Conservation (phyloP, 2,329 filamentous ascomycete genomes). For the Teratosphaeria zuluensis region DNA sequence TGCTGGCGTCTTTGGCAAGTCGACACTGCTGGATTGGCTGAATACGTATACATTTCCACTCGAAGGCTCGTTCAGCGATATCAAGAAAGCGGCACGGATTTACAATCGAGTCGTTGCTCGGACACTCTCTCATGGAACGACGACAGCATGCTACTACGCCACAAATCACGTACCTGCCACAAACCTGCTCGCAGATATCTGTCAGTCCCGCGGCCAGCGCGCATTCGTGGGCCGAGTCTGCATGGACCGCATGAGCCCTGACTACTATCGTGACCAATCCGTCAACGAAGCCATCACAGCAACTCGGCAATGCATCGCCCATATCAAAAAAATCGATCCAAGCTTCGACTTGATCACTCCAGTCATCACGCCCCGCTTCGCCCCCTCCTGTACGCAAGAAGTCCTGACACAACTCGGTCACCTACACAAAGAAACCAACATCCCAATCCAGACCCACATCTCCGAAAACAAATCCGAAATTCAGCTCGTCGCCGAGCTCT, state of each 20-base stretch:
- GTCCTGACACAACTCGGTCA: conserved; percentile 55
- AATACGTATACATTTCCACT: conserved; percentile 91
- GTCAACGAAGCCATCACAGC: conserved; percentile 49
- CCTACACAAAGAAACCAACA: conserved; percentile 51
- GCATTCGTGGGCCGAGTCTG: conserved; percentile 90
- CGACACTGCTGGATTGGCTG: conserved; percentile 87
- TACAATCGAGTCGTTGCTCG: conserved; percentile 71
- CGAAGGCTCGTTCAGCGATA: conserved; percentile 62
- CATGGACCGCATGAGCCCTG: conserved; percentile 71
- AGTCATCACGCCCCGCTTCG: conserved; percentile 65
- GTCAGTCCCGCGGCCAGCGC: conserved; percentile 68
- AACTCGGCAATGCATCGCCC: conserved; percentile 35
- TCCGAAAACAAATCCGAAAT: conserved; percentile 73
- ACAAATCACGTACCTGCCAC: conserved; percentile 79
- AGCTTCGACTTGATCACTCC: conserved; percentile 56
- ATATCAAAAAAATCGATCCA: conserved; percentile 61
- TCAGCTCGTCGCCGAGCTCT: conserved; percentile 57
- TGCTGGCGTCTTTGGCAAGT: conserved; percentile 83
- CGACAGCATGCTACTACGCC: conserved; percentile 88
- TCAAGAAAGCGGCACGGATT: conserved; percentile 54
- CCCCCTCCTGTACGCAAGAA: conserved; percentile 43
- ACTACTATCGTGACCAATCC: conserved; percentile 69
- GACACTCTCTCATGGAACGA: conserved; percentile 83
- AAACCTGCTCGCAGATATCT: conserved; percentile 82
- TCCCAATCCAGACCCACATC: conserved; percentile 82